Base-by-base conservation (phyloP, 139 green algal species). In the Coccomyxa sp. region DNA sequence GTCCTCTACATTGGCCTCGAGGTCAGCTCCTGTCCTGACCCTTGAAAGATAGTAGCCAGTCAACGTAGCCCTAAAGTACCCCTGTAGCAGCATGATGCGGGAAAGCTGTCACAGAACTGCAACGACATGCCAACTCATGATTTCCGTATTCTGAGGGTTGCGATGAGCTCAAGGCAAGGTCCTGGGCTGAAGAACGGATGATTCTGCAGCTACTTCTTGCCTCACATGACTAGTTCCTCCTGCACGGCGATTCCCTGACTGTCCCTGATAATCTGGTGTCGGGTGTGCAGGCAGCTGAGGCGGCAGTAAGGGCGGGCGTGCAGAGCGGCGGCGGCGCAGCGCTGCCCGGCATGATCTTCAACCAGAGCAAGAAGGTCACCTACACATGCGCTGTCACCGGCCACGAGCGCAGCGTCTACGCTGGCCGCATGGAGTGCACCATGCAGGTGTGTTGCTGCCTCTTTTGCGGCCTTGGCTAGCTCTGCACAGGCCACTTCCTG, bases 321-420 rank as follows among this genome's bases (percentile, higher is more conserved):
- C 68, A 55, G 0, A 70, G 54, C 0, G 84, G 81, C 54, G 89
- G 88, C 38, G 82, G 90, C 33, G 89, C 82, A 83, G 78, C 90
- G 37, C 86, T 99, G 78, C 96, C 96, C 0, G 96, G 96, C 39
- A 94, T 99, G 75, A 97, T 99, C 70, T 95, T 99, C 82, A 99
- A 99, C 85, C 83, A 93, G n/a, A 95, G 95, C 78, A 99, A 99
- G 88, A 86, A 81, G 79, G 81, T 91, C 36, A 78, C 70, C 39
- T 91, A 90, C 83, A 71, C 34, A 35, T 82, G 89, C 81, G 80
- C 76, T 0, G 55, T 87, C 39, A 79, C 76, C 27, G 82, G 84
- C 2, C 50, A 83, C 72, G 58, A 87, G 68, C 75, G 68, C 27
- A 81, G 82, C 31, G 78, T 91, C 44, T 72, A 54, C 16, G 95